Base-by-base conservation (phyloP, 805 yeast species). In the Lipomyces japonicus region DNA sequence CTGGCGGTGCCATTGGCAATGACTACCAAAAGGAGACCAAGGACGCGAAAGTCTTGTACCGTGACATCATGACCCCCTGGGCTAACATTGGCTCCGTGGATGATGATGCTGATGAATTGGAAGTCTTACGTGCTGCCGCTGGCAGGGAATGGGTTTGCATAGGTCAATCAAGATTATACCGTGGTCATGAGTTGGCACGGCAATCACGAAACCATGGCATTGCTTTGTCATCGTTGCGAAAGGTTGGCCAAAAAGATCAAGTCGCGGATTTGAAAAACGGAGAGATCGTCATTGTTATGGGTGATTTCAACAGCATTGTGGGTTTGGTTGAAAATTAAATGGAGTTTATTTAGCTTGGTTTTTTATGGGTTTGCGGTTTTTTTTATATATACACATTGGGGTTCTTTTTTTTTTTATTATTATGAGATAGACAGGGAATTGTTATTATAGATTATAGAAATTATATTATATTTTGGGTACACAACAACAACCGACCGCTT, bases 1-100 rank as follows among this genome's bases (percentile, higher is more conserved):
- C 96, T 1, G 96, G 96, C 19, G 96, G 96, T 16, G 84, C 93
- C 1, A 87, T 88, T 62, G 96, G 96, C 14, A 72, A 71, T 46
- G 70, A 74, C 4, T 75, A 69, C 50, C 57, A 60, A 21, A 42
- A 48, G 16, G 61, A 57, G 43, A 42, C 19, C 36, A 24, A 26
- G 9, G 36, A 31, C 3, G 44, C 44, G 24, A 26, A 25, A 25
- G 39, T 38, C 7, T 26, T 45, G 14, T 42, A 36, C 49, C 23
- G 32, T n/a, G 58, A 53, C 31, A 41, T 40, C 44, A 54, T 54
- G 58, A 30, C 31, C 16, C 39, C 42, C n/a, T 54, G 58, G 58
- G 22, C 38, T 6, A 50, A 47, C 14, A 53, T 54, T 14, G 53
- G 53, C 38, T 34, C n/a, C 30, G 44, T 50, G n/a, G 53, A 45